These are phyloP conservation scores for Lentinula raphanica DNA, from an alignment of 768 basidiomycete genomes.

Conservation along the genomic window DNA sequence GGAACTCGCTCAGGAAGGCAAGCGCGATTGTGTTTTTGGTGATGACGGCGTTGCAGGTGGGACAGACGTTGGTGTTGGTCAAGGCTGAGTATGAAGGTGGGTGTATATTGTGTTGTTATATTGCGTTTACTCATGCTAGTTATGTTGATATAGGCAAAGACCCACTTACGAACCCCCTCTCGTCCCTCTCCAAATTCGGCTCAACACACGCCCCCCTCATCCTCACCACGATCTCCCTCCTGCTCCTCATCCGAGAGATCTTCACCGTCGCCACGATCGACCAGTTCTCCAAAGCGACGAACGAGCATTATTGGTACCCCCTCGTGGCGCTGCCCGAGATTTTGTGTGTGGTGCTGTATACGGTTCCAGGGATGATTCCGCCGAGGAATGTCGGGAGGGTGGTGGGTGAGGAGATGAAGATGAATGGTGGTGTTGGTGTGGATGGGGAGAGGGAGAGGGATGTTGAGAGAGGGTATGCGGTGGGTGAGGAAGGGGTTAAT, in stretches of 20 bases:
- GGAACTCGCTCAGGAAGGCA: conserved; percentile 25
- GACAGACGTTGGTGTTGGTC: conserved; percentile 22
- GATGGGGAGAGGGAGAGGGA: too few relatives aligned
- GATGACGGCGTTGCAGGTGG: conserved; percentile 26
- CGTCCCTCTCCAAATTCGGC: conserved; percentile 19
- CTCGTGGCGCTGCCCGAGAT: conserved; percentile 34
- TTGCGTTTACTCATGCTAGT: conserved; percentile 1
- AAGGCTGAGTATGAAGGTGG: neutral
- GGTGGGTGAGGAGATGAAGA: too few relatives aligned
- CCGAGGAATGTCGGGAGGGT: too few relatives aligned
- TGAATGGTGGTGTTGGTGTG: too few relatives aligned
- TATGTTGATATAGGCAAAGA: neutral
- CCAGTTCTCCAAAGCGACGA: conserved; percentile 18
- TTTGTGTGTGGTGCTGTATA: conserved; percentile 30
- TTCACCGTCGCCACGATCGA: conserved; percentile 30
- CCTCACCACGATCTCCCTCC: conserved; percentile 25
- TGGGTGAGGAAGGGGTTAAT: too few relatives aligned
- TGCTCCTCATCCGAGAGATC: conserved; percentile 33
- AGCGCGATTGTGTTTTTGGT: conserved; percentile 33
- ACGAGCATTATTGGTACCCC: conserved; percentile 39
- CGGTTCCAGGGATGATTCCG: conserved; percentile 30
- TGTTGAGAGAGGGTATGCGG: too few relatives aligned
- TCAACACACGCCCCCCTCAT: conserved; percentile 25
- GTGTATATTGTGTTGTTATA: neutral
- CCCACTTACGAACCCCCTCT: neutral